Base-by-base conservation (phyloP, 2,329 filamentous ascomycete species). In the Arachnopeziza araneosa region DNA sequence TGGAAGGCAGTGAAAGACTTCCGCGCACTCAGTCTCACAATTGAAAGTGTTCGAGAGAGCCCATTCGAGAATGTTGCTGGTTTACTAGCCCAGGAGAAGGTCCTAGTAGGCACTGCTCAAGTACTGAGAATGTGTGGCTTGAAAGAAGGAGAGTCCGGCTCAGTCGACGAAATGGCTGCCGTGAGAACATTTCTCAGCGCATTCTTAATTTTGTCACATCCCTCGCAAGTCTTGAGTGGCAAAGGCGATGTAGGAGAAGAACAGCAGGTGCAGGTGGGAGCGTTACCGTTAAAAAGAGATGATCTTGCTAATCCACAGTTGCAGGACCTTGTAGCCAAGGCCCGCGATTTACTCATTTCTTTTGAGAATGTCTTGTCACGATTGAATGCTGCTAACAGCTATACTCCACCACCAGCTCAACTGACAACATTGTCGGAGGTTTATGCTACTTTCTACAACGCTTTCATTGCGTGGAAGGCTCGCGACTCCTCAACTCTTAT, bases 381-480 rank as follows among this genome's bases (percentile, higher is more conserved):
- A 53, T 74, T 91, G 60, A 86, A 84, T 0, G 75, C 80, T 1
- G 81, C 80, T 65, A 92, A 91, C 72, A 83, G 82, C 64, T 90
- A 85, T 71, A 87, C 82, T 0, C 82, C 87, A 51, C 85, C 86
- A 0, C 83, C 83, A 0, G 82, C 81, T 1, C 79, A 89, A 50
- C 78, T 82, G 30, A 82, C 85, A 57, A 80, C 82, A 1, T 78
- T 95, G 21, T 82, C 87, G 0, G 83, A 91, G 66, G 80, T 84
- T 1, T 91, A 93, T 69, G 83, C 87, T 32, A 83, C 86, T 0
- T 95, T 91, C 67, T 84, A 88, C 67, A 88, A 89, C 57, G 89
- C 89, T 1, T 93, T 95, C 69, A 89, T 90, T 62, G 86, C 89
- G 2, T 95, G 90, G 90, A 91, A 93, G 74, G 87, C 90, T 1